Evolutionary conservation across 768 basidiomycete genomes (phyloP), one percentile per base, ranked within the genome.

Genomic region (Collybiopsis confluens): DNA sequence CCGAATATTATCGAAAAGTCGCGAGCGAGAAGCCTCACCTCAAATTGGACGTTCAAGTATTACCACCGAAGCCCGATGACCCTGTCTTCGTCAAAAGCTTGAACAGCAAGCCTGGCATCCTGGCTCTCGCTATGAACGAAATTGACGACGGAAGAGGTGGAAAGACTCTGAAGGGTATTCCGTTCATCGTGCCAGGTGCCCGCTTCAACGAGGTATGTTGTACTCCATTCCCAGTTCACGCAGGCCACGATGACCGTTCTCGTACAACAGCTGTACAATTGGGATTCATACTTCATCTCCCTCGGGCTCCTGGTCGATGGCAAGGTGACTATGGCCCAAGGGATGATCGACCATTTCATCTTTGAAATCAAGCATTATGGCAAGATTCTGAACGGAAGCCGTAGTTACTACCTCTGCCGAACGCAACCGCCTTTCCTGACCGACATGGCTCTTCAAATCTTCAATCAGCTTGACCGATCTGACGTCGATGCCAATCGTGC

Each of bases 341-440:
- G 93, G 62, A 93, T 98, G 85, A 94, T 98, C 41, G 97, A 98
- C 52, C 96, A 99, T 68, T 99, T 98, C 73, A 90, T 97, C 65
- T 99, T 98, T 67, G 93, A 98, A 76, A 97, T 99, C 76, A 92
- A 86, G 73, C 91, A 97, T 70, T 97, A 97, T 66, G 90, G 90
- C 74, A 95, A 96, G 71, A 94, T 95, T 62, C 73, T 98, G 59
- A 99, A 99, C 68, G 96, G 96, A 57, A 95, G 88, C 69, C 88
- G 96, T 62, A 91, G 90, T 66, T 88, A 86, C 80, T 99, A 99
- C 68, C 83, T 99, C 54, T 91, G 90, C 68, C 88, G 96, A 57
- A 90, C 93, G 11, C 96, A 99, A 66, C 96, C 96, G 27, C 96
- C 96, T 2, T 99, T 99, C 88, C 79, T 98, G 44, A 98, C 96